Evolutionary conservation across 176 grass and related monocot genomes (phyloP).

Genomic region (Eleusine coracana): DNA sequence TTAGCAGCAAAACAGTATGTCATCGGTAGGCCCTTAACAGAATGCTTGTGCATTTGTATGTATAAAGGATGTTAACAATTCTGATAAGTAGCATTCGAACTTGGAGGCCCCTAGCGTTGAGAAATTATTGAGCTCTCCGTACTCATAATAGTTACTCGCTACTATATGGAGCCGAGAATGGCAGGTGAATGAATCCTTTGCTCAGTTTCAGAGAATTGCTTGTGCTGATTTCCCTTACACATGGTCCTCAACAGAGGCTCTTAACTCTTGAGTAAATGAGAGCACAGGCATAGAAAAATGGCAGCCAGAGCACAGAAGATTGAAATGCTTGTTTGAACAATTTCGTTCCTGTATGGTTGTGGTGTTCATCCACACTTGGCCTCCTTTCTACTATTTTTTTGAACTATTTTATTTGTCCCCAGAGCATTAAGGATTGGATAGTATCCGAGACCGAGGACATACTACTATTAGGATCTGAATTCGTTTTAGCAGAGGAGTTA

Average conservation of each 20-base stretch:
- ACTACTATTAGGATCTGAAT: neutral
- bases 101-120: neutral
- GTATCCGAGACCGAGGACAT: neutral
- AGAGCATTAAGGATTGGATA: neutral
- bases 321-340: conserved; percentile 19
- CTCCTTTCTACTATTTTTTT: neutral
- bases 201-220: conserved; percentile 8
- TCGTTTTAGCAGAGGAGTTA: neutral
- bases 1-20: conserved; percentile 6
- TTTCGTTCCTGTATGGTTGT: neutral
- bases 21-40: neutral
- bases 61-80: neutral
- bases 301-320: neutral
- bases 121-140: neutral
- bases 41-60: neutral
- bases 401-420: neutral
- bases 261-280: conserved; percentile 34
- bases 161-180: neutral
- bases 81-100: neutral
- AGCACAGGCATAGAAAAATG: neutral
- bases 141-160: neutral
- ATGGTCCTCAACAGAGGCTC: conserved; percentile 18
- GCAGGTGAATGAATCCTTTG: conserved; percentile 21
- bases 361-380: neutral
- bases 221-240: conserved; percentile 7